Conservation (phyloP, 371 early-diverging fungal genomes). For the Blakeslea trispora region DNA sequence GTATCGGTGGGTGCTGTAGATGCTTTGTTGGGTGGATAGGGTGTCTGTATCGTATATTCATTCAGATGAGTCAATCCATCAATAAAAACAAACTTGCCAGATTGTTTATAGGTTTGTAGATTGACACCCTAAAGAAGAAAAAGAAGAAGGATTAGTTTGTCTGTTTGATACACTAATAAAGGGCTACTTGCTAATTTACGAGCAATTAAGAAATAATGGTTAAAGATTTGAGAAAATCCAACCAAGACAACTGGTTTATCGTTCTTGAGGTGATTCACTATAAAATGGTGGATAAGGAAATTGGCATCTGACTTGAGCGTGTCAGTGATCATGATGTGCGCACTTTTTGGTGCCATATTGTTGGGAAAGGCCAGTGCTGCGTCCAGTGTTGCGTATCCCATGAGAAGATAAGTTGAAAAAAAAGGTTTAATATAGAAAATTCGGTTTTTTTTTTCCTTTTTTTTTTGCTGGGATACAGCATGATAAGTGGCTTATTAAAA, state of each 20-base stretch:
- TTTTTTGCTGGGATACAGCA: too few relatives aligned
- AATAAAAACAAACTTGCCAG: slow-evolving; percentile 57
- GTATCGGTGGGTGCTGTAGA: slow-evolving; percentile 42
- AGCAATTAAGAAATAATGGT: slow-evolving; percentile 67
- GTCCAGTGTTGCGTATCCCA: slow-evolving; percentile 59
- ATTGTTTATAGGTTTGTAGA: slow-evolving; percentile 53
- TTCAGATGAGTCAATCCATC: slow-evolving; percentile 68
- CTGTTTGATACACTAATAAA: neutral
- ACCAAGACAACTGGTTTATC: slow-evolving; percentile 62
- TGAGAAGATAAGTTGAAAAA: slow-evolving; percentile 5
- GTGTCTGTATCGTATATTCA: slow-evolving; percentile 40
- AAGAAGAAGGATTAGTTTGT: neutral
- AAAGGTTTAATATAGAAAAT: neutral
- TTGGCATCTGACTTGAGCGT: slow-evolving; percentile 66
- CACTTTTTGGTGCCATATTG: slow-evolving; percentile 49
- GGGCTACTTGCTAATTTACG: slow-evolving; percentile 61
- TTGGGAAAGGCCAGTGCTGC: slow-evolving; percentile 50
- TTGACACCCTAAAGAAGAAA: slow-evolving; percentile 58
- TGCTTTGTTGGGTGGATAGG: slow-evolving; percentile 40
- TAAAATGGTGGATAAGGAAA: slow-evolving; percentile 73
- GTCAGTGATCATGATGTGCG: slow-evolving; percentile 64
- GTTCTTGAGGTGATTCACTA: slow-evolving; percentile 63
- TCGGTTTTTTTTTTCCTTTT: too few relatives aligned
- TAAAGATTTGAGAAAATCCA: slow-evolving; percentile 66
- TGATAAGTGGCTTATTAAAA: too few relatives aligned